phyloP scores from a whole-genome alignment of 129 eudicot species.

The Artemisia argyi region DNA sequence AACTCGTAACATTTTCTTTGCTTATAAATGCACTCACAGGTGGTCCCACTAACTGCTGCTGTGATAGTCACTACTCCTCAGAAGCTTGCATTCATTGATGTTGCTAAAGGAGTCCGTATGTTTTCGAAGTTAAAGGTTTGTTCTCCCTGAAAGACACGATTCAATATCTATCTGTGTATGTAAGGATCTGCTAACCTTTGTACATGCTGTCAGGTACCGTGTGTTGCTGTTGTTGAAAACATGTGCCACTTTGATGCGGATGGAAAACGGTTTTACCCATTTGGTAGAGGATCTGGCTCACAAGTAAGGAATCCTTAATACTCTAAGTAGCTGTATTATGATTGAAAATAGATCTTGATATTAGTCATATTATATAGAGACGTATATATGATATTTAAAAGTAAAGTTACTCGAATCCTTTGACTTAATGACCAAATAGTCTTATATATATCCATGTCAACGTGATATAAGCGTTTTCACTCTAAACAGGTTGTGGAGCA shows the following conservation, averaged over 20 bases:
- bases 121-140: constrained; percentile 92
- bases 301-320: constrained; percentile 56
- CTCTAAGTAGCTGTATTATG: neutral
- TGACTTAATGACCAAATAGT: neutral
- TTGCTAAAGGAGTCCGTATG: constrained; percentile 99
- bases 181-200: constrained; percentile 17
- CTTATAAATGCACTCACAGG: constrained; percentile 44
- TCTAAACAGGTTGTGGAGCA: constrained; percentile 87
- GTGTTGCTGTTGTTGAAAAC: constrained; percentile 98
- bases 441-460: neutral
- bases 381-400: neutral
- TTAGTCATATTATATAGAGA: neutral
- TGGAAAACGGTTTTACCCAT: constrained; percentile 96
- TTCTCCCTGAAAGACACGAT: constrained; percentile 4
- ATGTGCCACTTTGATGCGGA: constrained; percentile 99
- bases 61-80: constrained; percentile 99
- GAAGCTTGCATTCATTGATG: constrained; percentile 96
- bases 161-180: constrained; percentile 1
- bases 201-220: constrained; percentile 69
- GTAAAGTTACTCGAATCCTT: neutral
- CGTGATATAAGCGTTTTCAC: neutral
- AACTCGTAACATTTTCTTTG: neutral
- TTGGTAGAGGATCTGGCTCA: constrained; percentile 98
- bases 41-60: constrained; percentile 96
- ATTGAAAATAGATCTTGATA: neutral